Base-by-base conservation (phyloP, 345 rosid genomes). In the Eutrema heterophyllum region DNA sequence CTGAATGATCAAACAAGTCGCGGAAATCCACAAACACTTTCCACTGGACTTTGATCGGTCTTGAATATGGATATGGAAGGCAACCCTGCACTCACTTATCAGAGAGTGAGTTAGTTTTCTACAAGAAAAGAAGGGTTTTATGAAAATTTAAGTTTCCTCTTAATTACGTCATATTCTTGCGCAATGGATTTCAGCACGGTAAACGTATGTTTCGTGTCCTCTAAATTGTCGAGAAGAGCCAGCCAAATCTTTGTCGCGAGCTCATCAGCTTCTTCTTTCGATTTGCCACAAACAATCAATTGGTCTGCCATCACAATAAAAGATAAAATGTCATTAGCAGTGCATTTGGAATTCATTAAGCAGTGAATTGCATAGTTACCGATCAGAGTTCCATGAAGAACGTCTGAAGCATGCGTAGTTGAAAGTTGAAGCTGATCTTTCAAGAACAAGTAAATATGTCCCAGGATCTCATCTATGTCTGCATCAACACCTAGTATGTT, bases 1-100 rank as follows among this genome's bases (percentile, higher is more conserved):
- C 93, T 29, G 79, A 79, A 33, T 72, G 78, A 67, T 68, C 74
- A 69, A 87, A 82, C 82, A 96, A 87, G 63, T 93, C 97, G 1
- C 96, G 86, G 65, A 90, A 90, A 81, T 90, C 98, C 1, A 88
- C 88, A 81, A 93, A 87, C 76, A 93, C 86, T 73, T 81, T 84
- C 90, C 97, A 87, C 40, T 86, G 92, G 1, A 90, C 87, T 76
- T 86, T 75, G 13, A 78, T 74, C 26, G 96, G 90, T 84, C 83
- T 87, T 41, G 87, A 71, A 77, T 90, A 93, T 4, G 97, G 93
- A 68, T 84, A 90, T 16, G 96, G 98, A 72, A 87, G 90, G 79
- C 89, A 89, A 21, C 86, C 90, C 93, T 88, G 86, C 70, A 24
- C 3, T n/a, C 41, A 2, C 0, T 21, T 21, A 21, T 15, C 15